phyloP scores from a whole-genome alignment of 129 eudicot species.

The Centaurea solstitialis region DNA sequence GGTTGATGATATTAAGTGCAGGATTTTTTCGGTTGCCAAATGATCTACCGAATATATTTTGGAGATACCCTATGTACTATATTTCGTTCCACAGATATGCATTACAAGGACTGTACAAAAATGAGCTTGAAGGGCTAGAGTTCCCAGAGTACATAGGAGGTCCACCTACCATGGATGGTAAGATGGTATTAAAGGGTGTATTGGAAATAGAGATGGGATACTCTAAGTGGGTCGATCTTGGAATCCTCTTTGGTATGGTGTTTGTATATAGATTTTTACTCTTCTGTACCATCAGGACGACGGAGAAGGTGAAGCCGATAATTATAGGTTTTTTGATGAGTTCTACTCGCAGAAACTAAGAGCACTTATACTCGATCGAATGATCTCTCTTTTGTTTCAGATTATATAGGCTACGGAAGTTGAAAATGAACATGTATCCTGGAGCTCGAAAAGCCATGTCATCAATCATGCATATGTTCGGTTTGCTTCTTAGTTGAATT shows the following conservation, averaged over 20 bases:
- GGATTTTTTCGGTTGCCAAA: slow-evolving; percentile 53
- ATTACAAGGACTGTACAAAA: slow-evolving; percentile 55
- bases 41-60: slow-evolving; percentile 40
- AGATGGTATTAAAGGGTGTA: slow-evolving; percentile 32
- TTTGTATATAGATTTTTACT: slow-evolving; percentile 45
- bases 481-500: too few species aligned
- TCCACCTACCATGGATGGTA: slow-evolving; percentile 23
- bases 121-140: slow-evolving; percentile 42
- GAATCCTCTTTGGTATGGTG: slow-evolving; percentile 52
- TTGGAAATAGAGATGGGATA: slow-evolving; percentile 49
- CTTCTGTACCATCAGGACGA: slow-evolving; percentile 34
- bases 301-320: slow-evolving; percentile 40
- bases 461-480: too few species aligned
- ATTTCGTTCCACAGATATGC: slow-evolving; percentile 49
- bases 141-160: slow-evolving; percentile 25
- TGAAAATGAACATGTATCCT: too few species aligned
- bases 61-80: slow-evolving; percentile 60
- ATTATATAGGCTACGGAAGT: too few species aligned
- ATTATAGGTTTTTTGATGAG: slow-evolving; percentile 8
- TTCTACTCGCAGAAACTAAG: background rate
- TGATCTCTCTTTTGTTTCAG: too few species aligned
- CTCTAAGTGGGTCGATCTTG: slow-evolving; percentile 72
- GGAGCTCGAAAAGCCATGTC: too few species aligned
- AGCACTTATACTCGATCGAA: background rate
- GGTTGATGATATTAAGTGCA: slow-evolving; percentile 57